Base-by-base conservation (phyloP, 2,329 filamentous ascomycete genomes). In the Chrysoporthe deuterocubensis region DNA sequence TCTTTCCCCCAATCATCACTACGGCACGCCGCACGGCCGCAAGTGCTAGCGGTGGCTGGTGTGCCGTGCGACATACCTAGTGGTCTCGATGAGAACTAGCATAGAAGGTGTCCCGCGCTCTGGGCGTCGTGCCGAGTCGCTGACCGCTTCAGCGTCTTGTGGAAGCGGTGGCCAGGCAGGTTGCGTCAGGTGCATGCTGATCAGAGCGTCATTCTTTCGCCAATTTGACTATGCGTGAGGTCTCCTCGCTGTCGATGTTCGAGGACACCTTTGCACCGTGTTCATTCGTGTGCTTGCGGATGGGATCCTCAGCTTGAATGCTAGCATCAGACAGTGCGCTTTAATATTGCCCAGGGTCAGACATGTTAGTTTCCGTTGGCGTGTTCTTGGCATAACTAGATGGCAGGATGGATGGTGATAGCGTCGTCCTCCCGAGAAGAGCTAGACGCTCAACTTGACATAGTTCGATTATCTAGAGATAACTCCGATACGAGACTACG, bases 381-480 rank as follows among this genome's bases (percentile, higher is more conserved):
- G 21, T 34, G 54, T 21, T 57, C 54, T 21, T 18, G 54, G 54
- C 4, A n/a, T 3, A 14, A n/a, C 54, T 40, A 2, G 54, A 46
- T 18, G 32, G 16, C 32, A n/a, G 16, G 34, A 5, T 6, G 54
- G 54, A 13, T 40, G 54, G 54, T 11, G 54, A 40, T 57, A 2
- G 54, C 3, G 16, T 40, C 54, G 54, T 40, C 50, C 26, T 32
- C 26, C 11, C 9, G 32, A 54, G 9, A 54, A 14, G 13, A 13
- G 50, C 13, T 16, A 34, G 50, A 11, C 5, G 26, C 32, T 40
- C 32, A 8, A 37, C 32, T n/a, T 57, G 9, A 21, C 4, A 13
- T 63, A 57, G 59, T 34, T 43, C 40, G 48, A 44, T 46, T 3
- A 4, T 60, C 48, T 32, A 21, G 62, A 68, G 26, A 65, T 61